Conservation (phyloP, 1,284 basidiomycete species). For the Cryptococcus sp. region DNA sequence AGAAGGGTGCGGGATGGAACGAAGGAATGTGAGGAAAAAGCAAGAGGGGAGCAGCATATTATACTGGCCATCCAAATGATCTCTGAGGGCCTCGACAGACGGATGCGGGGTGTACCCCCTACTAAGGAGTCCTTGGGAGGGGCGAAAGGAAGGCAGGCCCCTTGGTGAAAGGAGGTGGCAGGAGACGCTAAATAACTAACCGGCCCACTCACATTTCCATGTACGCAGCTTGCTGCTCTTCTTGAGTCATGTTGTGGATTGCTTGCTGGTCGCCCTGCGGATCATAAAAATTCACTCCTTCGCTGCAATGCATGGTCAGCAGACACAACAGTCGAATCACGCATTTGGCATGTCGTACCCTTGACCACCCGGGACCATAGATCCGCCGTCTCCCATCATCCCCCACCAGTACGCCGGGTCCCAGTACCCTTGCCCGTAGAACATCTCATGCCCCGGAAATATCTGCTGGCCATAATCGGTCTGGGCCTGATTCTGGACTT, state of each 20-base stretch:
- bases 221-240: slow-evolving; percentile 2
- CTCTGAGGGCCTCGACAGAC: background rate
- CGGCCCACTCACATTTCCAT: slow-evolving; percentile 7
- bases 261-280: background rate
- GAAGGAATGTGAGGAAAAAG: background rate
- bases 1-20: background rate
- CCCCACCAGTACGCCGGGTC: slow-evolving; percentile 19
- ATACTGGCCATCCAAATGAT: background rate
- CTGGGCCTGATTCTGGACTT: no score
- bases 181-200: background rate
- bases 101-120: background rate
- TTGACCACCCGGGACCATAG: background rate
- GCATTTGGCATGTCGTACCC: background rate
- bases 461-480: no score
- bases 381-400: slow-evolving; percentile 6
- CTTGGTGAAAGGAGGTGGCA: slow-evolving; percentile 5
- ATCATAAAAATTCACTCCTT: no score
- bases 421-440: slow-evolving; percentile 12
- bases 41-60: background rate
- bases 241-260: background rate
- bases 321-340: no score
- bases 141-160: slow-evolving; percentile 4
- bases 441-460: no score
- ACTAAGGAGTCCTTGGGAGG: background rate
- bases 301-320: no score